These are phyloP conservation scores for Penicillium dipodomyicola DNA, from an alignment of 495 filamentous ascomycete species.

Conservation along the genomic window DNA sequence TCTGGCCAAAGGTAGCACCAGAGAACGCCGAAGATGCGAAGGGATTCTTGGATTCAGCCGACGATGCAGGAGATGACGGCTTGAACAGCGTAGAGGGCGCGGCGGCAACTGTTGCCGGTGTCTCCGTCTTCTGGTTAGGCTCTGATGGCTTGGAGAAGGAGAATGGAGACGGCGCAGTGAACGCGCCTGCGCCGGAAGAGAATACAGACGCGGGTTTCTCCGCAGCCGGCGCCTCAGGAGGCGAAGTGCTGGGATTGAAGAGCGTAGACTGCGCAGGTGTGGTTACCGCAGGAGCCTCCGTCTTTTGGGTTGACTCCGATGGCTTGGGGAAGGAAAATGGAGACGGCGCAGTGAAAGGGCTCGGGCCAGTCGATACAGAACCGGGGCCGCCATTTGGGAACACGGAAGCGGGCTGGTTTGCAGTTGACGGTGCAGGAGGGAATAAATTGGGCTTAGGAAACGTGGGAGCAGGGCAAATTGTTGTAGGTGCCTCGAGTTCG, in stretches of 20 bases:
- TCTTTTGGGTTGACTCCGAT: slow-evolving; percentile 6
- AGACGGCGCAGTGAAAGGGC: slow-evolving; percentile 9
- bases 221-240: not conserved
- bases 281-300: slow-evolving; percentile 1
- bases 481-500: not conserved
- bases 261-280: not conserved
- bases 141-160: slow-evolving; percentile 16
- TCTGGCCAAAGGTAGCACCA: not conserved
- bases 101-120: not conserved
- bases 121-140: slow-evolving; percentile 1
- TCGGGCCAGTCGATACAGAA: not conserved
- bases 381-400: not conserved
- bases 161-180: slow-evolving; percentile 13
- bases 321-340: slow-evolving; percentile 19
- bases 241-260: slow-evolving; percentile 2
- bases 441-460: not conserved
- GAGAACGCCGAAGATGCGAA: not conserved
- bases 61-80: not conserved
- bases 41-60: not conserved
- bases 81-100: slow-evolving; percentile 5
- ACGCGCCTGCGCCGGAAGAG: not conserved
- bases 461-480: not conserved
- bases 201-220: not conserved
- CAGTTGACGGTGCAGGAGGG: not conserved
- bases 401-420: not conserved